These are phyloP conservation scores for Xylariaceae sp. DNA, from an alignment of 2,329 filamentous ascomycete genomes.

Conservation along the genomic window DNA sequence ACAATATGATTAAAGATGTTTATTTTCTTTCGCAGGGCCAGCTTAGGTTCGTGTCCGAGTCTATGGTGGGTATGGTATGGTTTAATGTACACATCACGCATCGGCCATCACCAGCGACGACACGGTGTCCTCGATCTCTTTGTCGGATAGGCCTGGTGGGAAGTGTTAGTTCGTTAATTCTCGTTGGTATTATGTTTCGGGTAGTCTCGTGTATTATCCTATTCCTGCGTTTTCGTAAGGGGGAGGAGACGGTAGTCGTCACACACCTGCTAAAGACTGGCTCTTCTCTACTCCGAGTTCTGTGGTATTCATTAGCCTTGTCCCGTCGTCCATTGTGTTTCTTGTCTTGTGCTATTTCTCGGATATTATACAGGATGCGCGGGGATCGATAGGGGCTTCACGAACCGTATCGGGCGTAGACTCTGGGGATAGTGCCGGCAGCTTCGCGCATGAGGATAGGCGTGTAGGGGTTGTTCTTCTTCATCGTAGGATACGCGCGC, in stretches of 20 bases:
- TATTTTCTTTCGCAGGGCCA: not conserved
- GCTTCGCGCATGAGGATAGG: slow-evolving; percentile 96
- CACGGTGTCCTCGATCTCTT: slow-evolving; percentile 58
- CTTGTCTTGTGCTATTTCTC: not conserved
- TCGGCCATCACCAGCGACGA: slow-evolving; percentile 49
- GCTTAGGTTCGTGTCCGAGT: too few relatives aligned
- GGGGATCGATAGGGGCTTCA: slow-evolving; percentile 7
- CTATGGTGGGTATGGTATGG: slow-evolving; percentile 3
- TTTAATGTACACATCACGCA: slow-evolving; percentile 22
- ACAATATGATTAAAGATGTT: too few relatives aligned
- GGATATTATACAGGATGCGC: not conserved
- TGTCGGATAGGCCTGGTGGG: slow-evolving; percentile 48
- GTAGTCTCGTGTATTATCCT: too few relatives aligned
- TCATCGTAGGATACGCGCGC: slow-evolving; percentile 94
- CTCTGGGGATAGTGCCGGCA: slow-evolving; percentile 72
- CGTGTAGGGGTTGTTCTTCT: slow-evolving; percentile 93
- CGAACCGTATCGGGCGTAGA: slow-evolving; percentile 91
- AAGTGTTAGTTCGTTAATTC: not conserved
- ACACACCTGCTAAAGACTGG: slow-evolving; percentile 50
- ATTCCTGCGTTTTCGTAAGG: too few relatives aligned
- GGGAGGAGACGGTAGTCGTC: not conserved
- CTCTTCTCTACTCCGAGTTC: slow-evolving; percentile 56
- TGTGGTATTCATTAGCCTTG: slow-evolving; percentile 31
- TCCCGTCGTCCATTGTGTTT: not conserved
- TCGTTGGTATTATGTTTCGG: not conserved